Conservation (phyloP, 2,329 filamentous ascomycete species). For the Botrytis medusae region DNA sequence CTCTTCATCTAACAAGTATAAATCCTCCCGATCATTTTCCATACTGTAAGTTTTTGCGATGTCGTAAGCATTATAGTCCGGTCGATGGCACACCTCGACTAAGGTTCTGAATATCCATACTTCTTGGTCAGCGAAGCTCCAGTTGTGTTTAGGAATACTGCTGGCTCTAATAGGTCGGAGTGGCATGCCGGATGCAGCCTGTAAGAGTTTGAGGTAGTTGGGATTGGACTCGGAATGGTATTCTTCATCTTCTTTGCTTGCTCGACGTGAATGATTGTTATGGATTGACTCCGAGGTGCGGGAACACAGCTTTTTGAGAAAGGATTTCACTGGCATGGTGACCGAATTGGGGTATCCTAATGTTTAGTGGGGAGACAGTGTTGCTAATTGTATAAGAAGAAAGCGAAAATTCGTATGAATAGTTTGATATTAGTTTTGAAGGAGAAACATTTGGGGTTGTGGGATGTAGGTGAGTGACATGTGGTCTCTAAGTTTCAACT, state of each 20-base stretch:
- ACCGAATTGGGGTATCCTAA: not conserved
- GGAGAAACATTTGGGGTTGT: not conserved
- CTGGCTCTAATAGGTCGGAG: not conserved
- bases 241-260: not conserved
- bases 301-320: not conserved
- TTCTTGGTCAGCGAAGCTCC: not conserved
- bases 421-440: not conserved
- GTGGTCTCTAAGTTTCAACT: not conserved
- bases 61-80: slow-evolving; percentile 7
- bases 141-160: not conserved
- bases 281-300: not conserved
- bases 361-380: not conserved
- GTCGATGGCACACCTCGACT: slow-evolving; percentile 3
- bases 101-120: not conserved
- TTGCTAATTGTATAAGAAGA: not conserved
- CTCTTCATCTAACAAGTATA: not conserved
- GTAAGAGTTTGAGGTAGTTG: not conserved
- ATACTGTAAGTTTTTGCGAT: not conserved
- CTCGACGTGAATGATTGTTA: not conserved
- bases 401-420: not conserved
- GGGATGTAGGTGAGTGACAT: not conserved
- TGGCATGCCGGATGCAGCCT: not conserved
- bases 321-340: not conserved
- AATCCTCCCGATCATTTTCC: not conserved
- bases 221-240: slow-evolving; percentile 9